phyloP scores from a whole-genome alignment of 202 grass and related monocot species.

The Digitaria exilis region DNA sequence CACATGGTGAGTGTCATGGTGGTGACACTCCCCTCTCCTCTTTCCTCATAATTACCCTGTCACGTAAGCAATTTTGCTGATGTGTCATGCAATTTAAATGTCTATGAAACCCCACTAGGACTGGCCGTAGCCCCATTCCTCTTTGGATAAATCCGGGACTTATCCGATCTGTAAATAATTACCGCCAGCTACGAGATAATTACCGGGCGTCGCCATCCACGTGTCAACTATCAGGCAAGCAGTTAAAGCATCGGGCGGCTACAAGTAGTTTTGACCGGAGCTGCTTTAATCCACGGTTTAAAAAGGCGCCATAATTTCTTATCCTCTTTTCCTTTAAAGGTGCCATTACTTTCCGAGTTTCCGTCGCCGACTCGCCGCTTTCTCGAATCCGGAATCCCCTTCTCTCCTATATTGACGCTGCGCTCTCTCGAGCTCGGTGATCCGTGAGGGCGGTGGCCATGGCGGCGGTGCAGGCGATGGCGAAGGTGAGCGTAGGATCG shows the following conservation, averaged over 20 bases:
- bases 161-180: not conserved
- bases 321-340: too few relatives aligned
- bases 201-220: not conserved
- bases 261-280: not conserved
- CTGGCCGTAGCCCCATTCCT: not conserved
- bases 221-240: not conserved
- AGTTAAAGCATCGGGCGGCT: not conserved
- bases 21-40: too few relatives aligned
- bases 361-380: conserved; percentile 44
- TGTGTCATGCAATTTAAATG: too few relatives aligned
- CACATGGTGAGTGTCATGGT: too few relatives aligned
- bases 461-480: conserved; percentile 39
- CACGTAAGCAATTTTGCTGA: too few relatives aligned
- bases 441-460: conserved; percentile 13
- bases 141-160: not conserved
- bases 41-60: too few relatives aligned
- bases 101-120: too few relatives aligned
- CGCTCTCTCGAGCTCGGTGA: conserved; percentile 23
- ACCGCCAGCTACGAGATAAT: not conserved
- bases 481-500: conserved; percentile 36
- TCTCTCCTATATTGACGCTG: not conserved
- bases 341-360: conserved; percentile 10
- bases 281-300: conserved; percentile 35
- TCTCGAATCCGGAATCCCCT: conserved; percentile 8
- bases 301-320: not conserved